Evolutionary conservation across 140 eudicot species (phyloP).

Genomic region (Erigeron philadelphicus): DNA sequence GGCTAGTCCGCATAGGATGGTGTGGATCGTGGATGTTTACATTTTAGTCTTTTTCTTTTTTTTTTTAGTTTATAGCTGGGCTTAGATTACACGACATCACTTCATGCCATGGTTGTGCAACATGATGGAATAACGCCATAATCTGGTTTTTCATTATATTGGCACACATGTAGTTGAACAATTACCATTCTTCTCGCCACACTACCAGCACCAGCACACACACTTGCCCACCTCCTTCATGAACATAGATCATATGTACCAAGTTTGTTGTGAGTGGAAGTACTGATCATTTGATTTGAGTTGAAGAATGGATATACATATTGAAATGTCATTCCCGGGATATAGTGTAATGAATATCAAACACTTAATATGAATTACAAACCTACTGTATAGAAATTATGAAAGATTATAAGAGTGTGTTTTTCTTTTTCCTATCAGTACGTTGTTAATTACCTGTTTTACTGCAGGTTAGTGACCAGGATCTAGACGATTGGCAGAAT

Average conservation of each 20-base stretch:
- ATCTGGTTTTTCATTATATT: slow-evolving; percentile 28
- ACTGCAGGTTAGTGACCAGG: slow-evolving; percentile 81
- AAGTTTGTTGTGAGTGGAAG: neutral
- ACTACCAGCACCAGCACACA: no score
- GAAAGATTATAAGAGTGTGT: neutral
- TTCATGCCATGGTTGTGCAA: slow-evolving; percentile 38
- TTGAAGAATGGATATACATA: neutral
- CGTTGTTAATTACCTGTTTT: slow-evolving; percentile 14
- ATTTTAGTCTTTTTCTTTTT: slow-evolving; percentile 80
- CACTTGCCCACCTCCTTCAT: neutral
- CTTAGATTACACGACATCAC: slow-evolving; percentile 14
- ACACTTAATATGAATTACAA: neutral
- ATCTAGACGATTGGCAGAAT: slow-evolving; percentile 77
- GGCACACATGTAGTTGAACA: neutral
- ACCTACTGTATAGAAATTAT: neutral
- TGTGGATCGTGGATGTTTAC: slow-evolving; percentile 60
- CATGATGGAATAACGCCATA: slow-evolving; percentile 73
- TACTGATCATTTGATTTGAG: neutral
- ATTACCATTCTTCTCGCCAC: neutral
- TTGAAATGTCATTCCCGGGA: neutral
- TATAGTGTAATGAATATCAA: neutral
- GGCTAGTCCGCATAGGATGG: slow-evolving; percentile 40
- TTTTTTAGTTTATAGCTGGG: slow-evolving; percentile 32
- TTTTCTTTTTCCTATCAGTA: slow-evolving; percentile 4
- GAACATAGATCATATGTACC: neutral